A percentile compares a stretch with the other conserved stretches of the same genome.
Evolutionary conservation across 2,329 filamentous ascomycete genomes (phyloP).

Genomic region (Epichloe scottii): DNA sequence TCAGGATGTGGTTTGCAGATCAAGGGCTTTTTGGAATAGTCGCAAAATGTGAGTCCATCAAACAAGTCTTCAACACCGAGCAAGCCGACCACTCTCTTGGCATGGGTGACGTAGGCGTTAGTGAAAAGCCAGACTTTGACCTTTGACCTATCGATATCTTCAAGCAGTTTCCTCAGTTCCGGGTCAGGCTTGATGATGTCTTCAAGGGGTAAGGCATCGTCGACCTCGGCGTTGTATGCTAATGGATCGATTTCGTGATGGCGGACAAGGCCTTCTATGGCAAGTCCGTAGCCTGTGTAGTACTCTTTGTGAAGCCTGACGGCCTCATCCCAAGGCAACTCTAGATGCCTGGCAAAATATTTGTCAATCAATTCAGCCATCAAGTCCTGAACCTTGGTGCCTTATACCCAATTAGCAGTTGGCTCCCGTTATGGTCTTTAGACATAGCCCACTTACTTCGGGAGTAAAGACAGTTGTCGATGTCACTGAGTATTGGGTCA

Average conservation of each 20-base stretch:
- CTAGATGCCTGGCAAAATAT: slow-evolving; percentile 56
- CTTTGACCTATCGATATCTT: slow-evolving; percentile 71
- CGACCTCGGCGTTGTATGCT: slow-evolving; percentile 88
- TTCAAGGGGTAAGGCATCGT: slow-evolving; percentile 86
- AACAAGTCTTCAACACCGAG: slow-evolving; percentile 79
- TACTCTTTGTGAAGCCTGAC: slow-evolving; percentile 77
- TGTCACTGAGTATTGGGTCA: slow-evolving; percentile 54
- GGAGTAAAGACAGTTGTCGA: slow-evolving; percentile 95
- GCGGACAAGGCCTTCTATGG: slow-evolving; percentile 85
- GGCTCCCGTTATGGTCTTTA: neutral
- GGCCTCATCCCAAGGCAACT: slow-evolving; percentile 66
- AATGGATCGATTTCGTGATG: slow-evolving; percentile 93
- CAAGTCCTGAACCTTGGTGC: slow-evolving; percentile 69
- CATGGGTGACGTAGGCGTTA: slow-evolving; percentile 89
- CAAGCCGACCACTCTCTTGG: slow-evolving; percentile 65
- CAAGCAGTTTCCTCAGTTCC: slow-evolving; percentile 60
- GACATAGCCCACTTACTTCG: slow-evolving; percentile 46
- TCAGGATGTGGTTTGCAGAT: slow-evolving; percentile 75
- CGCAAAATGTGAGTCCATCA: slow-evolving; percentile 89
- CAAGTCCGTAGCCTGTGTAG: slow-evolving; percentile 92
- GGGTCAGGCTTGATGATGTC: slow-evolving; percentile 69
- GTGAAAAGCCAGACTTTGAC: slow-evolving; percentile 91
- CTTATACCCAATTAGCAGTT: slow-evolving; percentile 25
- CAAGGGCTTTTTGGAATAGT: slow-evolving; percentile 63
- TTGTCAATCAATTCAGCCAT: slow-evolving; percentile 74